These are phyloP conservation scores for Russula ochroleuca DNA, from an alignment of 768 basidiomycete species.

Conservation along the genomic window DNA sequence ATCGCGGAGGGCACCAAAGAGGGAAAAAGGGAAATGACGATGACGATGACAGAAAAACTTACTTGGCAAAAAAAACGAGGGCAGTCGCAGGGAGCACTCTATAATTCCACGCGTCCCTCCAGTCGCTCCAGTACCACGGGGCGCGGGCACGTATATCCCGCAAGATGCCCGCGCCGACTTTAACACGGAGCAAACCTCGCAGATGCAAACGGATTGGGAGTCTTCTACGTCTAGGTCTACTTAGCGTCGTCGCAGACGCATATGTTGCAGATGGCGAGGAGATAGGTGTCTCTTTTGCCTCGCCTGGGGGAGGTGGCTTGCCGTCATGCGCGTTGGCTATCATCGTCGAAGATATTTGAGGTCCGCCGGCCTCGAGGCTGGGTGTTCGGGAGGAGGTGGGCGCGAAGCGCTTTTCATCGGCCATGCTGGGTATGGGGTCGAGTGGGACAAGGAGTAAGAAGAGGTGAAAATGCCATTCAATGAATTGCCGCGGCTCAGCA, in stretches of 20 bases:
- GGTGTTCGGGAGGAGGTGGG: neutral
- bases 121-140: constrained; percentile 83
- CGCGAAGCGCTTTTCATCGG: neutral
- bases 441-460: neutral
- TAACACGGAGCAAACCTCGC: neutral
- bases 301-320: neutral
- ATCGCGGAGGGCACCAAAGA: neutral
- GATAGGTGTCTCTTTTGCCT: neutral
- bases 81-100: constrained; percentile 83
- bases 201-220: neutral
- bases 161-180: constrained; percentile 20
- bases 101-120: constrained; percentile 91
- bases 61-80: constrained; percentile 85
- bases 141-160: constrained; percentile 64
- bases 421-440: neutral
- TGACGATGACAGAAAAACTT: constrained; percentile 30
- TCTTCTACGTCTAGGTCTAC: too few relatives aligned
- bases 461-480: neutral
- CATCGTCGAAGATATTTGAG: neutral
- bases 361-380: neutral
- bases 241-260: neutral
- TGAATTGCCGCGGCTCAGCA: neutral
- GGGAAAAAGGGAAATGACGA: neutral
- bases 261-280: neutral
- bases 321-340: neutral